Percentiles rank a stretch among this genome's conserved stretches.
Conservation (phyloP, 768 basidiomycete genomes). For the Terana coerulea region DNA sequence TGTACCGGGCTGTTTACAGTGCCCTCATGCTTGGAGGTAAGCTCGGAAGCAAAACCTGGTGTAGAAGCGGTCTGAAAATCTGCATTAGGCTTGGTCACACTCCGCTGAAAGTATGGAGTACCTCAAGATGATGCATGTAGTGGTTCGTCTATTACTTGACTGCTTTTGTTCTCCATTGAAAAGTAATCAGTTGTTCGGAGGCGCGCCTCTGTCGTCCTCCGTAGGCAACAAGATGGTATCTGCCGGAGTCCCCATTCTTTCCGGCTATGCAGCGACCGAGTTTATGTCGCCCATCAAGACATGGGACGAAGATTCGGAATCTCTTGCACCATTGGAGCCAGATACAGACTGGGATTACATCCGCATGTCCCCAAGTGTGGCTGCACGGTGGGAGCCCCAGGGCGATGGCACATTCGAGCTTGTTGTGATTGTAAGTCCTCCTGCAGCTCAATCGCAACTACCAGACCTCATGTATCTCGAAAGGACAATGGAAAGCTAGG, state of each 20-base stretch:
- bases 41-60: neutral
- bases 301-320: neutral
- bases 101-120: constrained; percentile 14
- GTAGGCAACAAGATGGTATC: constrained; percentile 9
- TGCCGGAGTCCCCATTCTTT: constrained; percentile 11
- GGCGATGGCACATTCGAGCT: constrained; percentile 16
- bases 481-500: too few species aligned
- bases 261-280: constrained; percentile 15
- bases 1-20: constrained; percentile 10
- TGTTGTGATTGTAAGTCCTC: constrained; percentile 6
- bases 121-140: constrained; percentile 8
- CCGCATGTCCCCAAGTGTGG: neutral
- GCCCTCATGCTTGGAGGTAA: constrained; percentile 17
- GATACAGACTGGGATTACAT: constrained; percentile 13
- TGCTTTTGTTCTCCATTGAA: neutral
- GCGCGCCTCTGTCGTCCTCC: constrained; percentile 13
- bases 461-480: too few species aligned
- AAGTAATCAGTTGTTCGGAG: constrained; percentile 8
- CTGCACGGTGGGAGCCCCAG: constrained; percentile 6
- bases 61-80: too few species aligned
- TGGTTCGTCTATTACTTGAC: constrained; percentile 14
- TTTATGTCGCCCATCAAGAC: constrained; percentile 1
- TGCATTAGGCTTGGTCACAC: constrained; percentile 16
- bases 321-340: neutral
- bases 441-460: too few species aligned